Evolutionary conservation across 495 filamentous ascomycete species (phyloP).

Genomic region (Ramalina intermedia): DNA sequence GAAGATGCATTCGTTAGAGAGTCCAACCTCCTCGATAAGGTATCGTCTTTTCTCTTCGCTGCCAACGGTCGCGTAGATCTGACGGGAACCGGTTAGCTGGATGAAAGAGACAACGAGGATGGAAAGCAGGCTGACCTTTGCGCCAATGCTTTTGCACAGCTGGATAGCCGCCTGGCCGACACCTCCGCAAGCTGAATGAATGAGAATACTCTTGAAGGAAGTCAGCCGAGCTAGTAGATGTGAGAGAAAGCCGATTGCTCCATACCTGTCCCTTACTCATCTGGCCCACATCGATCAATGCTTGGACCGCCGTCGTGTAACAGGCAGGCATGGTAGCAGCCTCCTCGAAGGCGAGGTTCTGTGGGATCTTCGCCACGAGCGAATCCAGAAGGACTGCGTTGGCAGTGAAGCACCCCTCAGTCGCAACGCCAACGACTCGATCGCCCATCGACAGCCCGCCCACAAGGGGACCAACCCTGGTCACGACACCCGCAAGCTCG

Average conservation of each 20-base stretch:
- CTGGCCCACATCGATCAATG: slow-evolving; percentile 19
- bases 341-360: slow-evolving; percentile 29
- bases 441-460: too few species aligned
- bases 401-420: slow-evolving; percentile 14
- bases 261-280: background rate
- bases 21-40: slow-evolving; percentile 2
- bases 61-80: slow-evolving; percentile 11
- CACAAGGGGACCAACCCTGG: too few species aligned
- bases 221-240: too few species aligned
- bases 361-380: slow-evolving; percentile 20
- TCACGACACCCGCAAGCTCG: too few species aligned
- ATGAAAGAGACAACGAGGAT: too few species aligned
- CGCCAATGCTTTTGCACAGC: slow-evolving; percentile 4
- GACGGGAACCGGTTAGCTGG: too few species aligned
- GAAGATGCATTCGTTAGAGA: slow-evolving; percentile 5
- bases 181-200: slow-evolving; percentile 11
- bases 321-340: slow-evolving; percentile 37
- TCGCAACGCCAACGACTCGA: slow-evolving; percentile 31
- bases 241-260: too few species aligned
- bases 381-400: background rate
- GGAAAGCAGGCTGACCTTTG: too few species aligned
- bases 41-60: slow-evolving; percentile 4
- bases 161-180: slow-evolving; percentile 11
- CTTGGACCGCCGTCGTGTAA: slow-evolving; percentile 39
- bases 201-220: background rate